These are phyloP conservation scores for Pseudonectria buxi DNA, from an alignment of 2,329 filamentous ascomycete genomes.

Conservation along the genomic window DNA sequence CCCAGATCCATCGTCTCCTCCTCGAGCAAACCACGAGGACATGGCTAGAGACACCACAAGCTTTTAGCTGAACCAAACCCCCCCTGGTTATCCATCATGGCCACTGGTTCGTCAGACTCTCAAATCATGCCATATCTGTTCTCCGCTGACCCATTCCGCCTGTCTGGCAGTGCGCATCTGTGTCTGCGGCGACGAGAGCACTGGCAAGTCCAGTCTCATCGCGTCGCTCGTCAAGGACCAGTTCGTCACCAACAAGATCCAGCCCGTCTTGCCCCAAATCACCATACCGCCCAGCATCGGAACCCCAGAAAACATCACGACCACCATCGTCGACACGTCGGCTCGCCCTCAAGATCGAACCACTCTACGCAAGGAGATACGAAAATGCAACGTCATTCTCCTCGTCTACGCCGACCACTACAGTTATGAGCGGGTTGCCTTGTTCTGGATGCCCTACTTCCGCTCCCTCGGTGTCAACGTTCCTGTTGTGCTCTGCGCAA, in stretches of 20 bases:
- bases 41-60: not conserved
- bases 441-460: constrained; percentile 99
- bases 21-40: constrained; percentile 7
- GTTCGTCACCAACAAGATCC: constrained; percentile 93
- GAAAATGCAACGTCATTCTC: constrained; percentile 94
- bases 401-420: constrained; percentile 98
- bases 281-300: constrained; percentile 90
- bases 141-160: not conserved
- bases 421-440: constrained; percentile 92
- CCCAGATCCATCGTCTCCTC: not conserved
- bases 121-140: too few species aligned
- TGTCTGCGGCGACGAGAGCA: constrained; percentile 92
- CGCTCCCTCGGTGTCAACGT: constrained; percentile 97
- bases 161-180: constrained; percentile 67
- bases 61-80: constrained; percentile 1
- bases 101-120: constrained; percentile 12
- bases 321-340: constrained; percentile 95
- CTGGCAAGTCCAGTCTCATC: constrained; percentile 89
- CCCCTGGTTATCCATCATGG: constrained; percentile 13
- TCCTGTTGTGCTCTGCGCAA: constrained; percentile 91
- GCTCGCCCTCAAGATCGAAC: constrained; percentile 89
- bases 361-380: constrained; percentile 84
- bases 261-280: constrained; percentile 87
- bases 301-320: constrained; percentile 93
- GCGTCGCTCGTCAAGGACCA: constrained; percentile 95